Percentiles rank a stretch among this genome's conserved stretches.
phyloP scores from a whole-genome alignment of 495 filamentous ascomycete genomes.

The Cairneyella variabilis region DNA sequence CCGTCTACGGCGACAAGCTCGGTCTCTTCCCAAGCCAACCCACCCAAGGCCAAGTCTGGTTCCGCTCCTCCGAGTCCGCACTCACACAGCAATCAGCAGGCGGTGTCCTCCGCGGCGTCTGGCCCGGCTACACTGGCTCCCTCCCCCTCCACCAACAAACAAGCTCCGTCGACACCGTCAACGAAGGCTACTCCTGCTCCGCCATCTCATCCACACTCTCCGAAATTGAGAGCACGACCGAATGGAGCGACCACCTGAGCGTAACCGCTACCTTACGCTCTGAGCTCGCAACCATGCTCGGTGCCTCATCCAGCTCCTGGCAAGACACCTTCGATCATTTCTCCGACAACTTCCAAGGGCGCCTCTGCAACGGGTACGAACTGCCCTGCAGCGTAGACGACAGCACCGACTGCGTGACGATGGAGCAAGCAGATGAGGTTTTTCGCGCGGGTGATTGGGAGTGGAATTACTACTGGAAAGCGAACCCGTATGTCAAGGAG shows the following conservation, averaged over 20 bases:
- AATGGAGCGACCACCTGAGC: slow-evolving; percentile 6
- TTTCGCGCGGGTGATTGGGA: slow-evolving; percentile 10
- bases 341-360: slow-evolving; percentile 7
- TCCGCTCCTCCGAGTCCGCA: slow-evolving; percentile 5
- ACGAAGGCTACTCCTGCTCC: slow-evolving; percentile 5
- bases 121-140: neutral
- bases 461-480: slow-evolving; percentile 12
- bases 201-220: neutral
- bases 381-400: neutral
- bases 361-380: slow-evolving; percentile 10
- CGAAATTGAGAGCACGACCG: neutral
- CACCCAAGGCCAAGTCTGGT: neutral
- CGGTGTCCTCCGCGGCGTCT: slow-evolving; percentile 1
- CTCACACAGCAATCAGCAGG: slow-evolving; percentile 6
- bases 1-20: slow-evolving; percentile 7
- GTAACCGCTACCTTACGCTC: neutral
- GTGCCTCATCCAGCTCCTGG: neutral
- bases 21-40: neutral
- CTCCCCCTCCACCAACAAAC: slow-evolving; percentile 7
- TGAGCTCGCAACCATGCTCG: neutral
- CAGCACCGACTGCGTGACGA: neutral
- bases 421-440: slow-evolving; percentile 3
- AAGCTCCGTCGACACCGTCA: slow-evolving; percentile 2
- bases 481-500: slow-evolving; percentile 1
- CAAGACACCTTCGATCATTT: slow-evolving; percentile 7